These are phyloP conservation scores for Debaryomyces nepalensis DNA, from an alignment of 1,139 yeast genomes.

Conservation along the genomic window DNA sequence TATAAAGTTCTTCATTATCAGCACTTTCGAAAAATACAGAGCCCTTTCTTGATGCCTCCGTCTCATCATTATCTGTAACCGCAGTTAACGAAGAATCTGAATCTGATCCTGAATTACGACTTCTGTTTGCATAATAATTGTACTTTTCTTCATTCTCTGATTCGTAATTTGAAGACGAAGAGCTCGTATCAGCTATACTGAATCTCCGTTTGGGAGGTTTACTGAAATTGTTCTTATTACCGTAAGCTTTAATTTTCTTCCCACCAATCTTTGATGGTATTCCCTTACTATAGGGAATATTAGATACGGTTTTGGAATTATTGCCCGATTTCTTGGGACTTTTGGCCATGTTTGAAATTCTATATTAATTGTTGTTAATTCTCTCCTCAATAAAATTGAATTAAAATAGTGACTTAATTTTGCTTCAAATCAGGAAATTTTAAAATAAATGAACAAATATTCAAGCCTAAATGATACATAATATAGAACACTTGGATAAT, in stretches of 20 bases:
- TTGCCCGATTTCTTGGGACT: slow-evolving; percentile 31
- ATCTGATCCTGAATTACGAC: slow-evolving; percentile 22
- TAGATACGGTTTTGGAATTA: slow-evolving; percentile 7
- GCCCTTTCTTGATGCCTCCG: slow-evolving; percentile 20
- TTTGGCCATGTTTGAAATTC: slow-evolving; percentile 29
- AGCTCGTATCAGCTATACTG: slow-evolving; percentile 46
- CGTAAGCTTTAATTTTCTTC: slow-evolving; percentile 37
- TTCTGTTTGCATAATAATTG: slow-evolving; percentile 15
- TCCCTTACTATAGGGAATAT: slow-evolving; percentile 6
- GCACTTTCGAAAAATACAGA: slow-evolving; percentile 14
- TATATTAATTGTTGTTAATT: slow-evolving; percentile 1
- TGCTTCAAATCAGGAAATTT: slow-evolving; percentile 12
- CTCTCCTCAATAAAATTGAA: slow-evolving; percentile 1
- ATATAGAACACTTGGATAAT: slow-evolving; percentile 8
- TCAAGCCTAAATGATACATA: slow-evolving; percentile 9
- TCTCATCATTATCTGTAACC: slow-evolving; percentile 41
- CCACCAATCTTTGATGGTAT: slow-evolving; percentile 29
- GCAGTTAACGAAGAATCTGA: slow-evolving; percentile 48
- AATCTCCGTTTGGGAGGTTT: slow-evolving; percentile 35
- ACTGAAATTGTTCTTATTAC: slow-evolving; percentile 14
- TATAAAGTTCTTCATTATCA: background rate
- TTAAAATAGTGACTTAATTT: slow-evolving; percentile 3
- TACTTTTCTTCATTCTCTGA: slow-evolving; percentile 23
- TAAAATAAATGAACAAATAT: slow-evolving; percentile 3
- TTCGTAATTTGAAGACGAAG: slow-evolving; percentile 38